These are phyloP conservation scores for Gelatoporia subvermispora DNA, from an alignment of 768 basidiomycete species.

Conservation along the genomic window DNA sequence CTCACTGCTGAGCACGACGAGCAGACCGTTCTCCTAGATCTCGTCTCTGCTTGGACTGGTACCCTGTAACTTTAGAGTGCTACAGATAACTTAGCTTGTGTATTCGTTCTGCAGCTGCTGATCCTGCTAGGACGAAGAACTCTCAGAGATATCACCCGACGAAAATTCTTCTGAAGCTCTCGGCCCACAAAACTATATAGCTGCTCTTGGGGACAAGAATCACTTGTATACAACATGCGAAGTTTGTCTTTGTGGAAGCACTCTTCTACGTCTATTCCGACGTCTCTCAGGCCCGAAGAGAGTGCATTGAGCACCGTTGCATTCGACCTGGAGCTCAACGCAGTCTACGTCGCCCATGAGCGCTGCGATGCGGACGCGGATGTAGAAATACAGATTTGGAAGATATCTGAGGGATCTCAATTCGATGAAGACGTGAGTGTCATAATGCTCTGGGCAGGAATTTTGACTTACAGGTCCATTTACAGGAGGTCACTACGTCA, in stretches of 20 bases:
- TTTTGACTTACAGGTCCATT: not conserved
- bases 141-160: too few species aligned
- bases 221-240: slow-evolving; percentile 13
- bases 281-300: not conserved
- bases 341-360: slow-evolving; percentile 56
- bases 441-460: too few species aligned
- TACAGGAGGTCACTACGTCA: slow-evolving; percentile 1
- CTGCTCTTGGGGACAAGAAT: too few species aligned
- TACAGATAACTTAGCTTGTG: too few species aligned
- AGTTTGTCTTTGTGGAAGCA: slow-evolving; percentile 8
- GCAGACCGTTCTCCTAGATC: too few species aligned
- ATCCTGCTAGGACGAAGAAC: too few species aligned
- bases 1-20: too few species aligned
- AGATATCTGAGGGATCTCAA: slow-evolving; percentile 10
- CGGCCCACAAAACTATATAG: too few species aligned
- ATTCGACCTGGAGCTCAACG: slow-evolving; percentile 61
- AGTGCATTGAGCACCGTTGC: slow-evolving; percentile 24
- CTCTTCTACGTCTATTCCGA: slow-evolving; percentile 5
- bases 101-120: too few species aligned
- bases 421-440: slow-evolving; percentile 9
- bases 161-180: too few species aligned
- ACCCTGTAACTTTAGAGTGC: too few species aligned
- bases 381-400: slow-evolving; percentile 59
- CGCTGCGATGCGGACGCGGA: slow-evolving; percentile 38
- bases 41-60: too few species aligned